Evolutionary conservation across 2,329 filamentous ascomycete genomes (phyloP).

Genomic region (Alternaria gaisen): DNA sequence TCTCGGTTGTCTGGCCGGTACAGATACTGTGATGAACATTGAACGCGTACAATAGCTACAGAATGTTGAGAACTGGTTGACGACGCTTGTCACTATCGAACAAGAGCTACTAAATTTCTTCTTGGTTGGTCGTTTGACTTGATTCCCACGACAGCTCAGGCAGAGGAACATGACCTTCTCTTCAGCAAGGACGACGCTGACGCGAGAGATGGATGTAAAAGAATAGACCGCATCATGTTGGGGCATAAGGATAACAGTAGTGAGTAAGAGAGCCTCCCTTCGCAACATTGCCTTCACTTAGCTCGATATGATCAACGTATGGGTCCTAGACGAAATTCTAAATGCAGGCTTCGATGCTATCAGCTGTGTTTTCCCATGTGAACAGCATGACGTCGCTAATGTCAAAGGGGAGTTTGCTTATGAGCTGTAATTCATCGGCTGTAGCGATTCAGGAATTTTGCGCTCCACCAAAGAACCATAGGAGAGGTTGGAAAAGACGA

Average conservation of each 20-base stretch:
- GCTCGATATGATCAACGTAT: background rate
- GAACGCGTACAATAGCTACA: background rate
- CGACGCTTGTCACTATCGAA: background rate
- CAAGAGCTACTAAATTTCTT: background rate
- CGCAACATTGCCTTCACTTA: background rate
- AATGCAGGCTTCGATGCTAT: background rate
- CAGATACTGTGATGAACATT: background rate
- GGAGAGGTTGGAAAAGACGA: background rate
- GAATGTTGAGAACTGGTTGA: background rate
- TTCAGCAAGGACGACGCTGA: background rate
- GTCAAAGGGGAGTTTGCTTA: background rate
- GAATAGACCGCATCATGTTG: background rate
- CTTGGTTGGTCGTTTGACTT: background rate
- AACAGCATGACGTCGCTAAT: constrained; percentile 2
- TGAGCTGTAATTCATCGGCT: background rate
- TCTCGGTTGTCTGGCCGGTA: background rate
- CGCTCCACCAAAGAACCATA: background rate
- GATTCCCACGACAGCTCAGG: background rate
- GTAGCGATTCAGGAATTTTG: background rate
- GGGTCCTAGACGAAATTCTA: constrained; percentile 2
- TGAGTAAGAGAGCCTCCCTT: background rate
- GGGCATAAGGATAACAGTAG: background rate
- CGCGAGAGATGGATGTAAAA: background rate
- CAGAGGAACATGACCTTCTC: background rate
- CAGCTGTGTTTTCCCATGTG: background rate